Evolutionary conservation across 1,284 basidiomycete species (phyloP), one percentile per base, ranked within the genome.

Genomic region (Pseudozyma thailandica): DNA sequence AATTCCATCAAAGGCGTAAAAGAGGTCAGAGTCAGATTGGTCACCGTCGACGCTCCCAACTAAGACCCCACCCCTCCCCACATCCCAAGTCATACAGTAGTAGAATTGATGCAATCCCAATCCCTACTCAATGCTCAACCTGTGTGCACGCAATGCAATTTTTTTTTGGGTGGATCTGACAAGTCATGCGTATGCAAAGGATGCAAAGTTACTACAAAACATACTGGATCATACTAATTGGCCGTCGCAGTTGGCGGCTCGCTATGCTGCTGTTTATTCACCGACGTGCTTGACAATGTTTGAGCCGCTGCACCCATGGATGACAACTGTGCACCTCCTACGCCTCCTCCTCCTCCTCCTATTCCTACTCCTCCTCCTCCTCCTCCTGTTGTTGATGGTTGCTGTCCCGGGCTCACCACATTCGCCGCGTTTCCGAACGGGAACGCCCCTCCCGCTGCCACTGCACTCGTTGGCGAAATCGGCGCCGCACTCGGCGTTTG

Each of bases 1-100:
- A 49, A 28, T 1, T 41, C 52, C 12, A 16, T 60, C 18, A 77
- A 60, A 50, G 78, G 78, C 23, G 72, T 77, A 23, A 77, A 74
- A 39, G 75, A 77, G 44, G 75, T 77, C 12, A 55, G 75, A 21
- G 53, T 74, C 7, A 50, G 65, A 5, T 31, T 77, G 16, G 56
- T 74, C 23, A 68, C 58, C 23, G 53, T 77, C 6, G 70, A 73
- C 27, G 57, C 53, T 3, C 23, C 30, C 5, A 49, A 39, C 25
- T 52, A 47, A 31, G n/a, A n/a, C n/a, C n/a, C n/a, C n/a, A n/a
- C n/a, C n/a, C n/a, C n/a, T n/a, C n/a, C n/a, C n/a, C n/a, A n/a
- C n/a, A n/a, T n/a, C n/a, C n/a, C n/a, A n/a, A n/a, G n/a, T n/a
- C n/a, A n/a, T n/a, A n/a, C n/a, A n/a, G n/a, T n/a, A n/a, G n/a